Evolutionary conservation across 495 filamentous ascomycete genomes (phyloP), one percentile per base, ranked within the genome.

Genomic region (Parachaetomium inaequale): DNA sequence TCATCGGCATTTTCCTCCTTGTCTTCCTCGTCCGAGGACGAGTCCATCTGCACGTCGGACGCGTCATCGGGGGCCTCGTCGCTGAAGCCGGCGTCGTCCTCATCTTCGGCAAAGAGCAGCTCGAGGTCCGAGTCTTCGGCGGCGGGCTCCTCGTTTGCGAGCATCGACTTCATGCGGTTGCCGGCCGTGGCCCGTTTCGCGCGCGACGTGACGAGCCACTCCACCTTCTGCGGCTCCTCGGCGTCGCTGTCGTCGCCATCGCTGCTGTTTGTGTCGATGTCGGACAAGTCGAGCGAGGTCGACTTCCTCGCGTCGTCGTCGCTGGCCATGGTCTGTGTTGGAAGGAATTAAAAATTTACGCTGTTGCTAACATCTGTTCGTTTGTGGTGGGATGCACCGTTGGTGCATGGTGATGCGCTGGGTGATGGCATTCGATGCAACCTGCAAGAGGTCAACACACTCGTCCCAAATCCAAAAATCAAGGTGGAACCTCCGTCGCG

Each of bases 151-250:
- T 88, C 88, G 63, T 86, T 87, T 25, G 87, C 87, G 49, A 96
- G 78, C 63, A 97, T 85, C 31, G 84, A 83, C 34, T 88, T 87
- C 81, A 96, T 87, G 64, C 91, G 85, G 63, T 87, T 92, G 51
- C 93, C 93, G 21, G 93, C 93, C 0, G 91, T 96, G 34, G 86
- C 87, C 70, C 93, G 90, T 72, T 87, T 90, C 58, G 82, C 82
- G 65, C 93, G 87, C 49, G 89, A 87, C 40, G 86, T 85, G 52
- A 89, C 86, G 68, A 96, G 81, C 69, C 88, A 88, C 75, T 95
- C 89, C 55, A 91, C 77, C 46, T 72, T 63, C 32, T 67, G 54
- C 5, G 25, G 49, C n/a, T 49, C 32, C 23, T 55, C 72, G 55
- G 70, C 63, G 34, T 70, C 71, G 52, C 55, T 68, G 51, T 66